A percentile compares a stretch with the other conserved stretches of the same genome.
These are phyloP conservation scores for Nicotiana undulata DNA, from an alignment of 257 asterid genomes.

Conservation along the genomic window DNA sequence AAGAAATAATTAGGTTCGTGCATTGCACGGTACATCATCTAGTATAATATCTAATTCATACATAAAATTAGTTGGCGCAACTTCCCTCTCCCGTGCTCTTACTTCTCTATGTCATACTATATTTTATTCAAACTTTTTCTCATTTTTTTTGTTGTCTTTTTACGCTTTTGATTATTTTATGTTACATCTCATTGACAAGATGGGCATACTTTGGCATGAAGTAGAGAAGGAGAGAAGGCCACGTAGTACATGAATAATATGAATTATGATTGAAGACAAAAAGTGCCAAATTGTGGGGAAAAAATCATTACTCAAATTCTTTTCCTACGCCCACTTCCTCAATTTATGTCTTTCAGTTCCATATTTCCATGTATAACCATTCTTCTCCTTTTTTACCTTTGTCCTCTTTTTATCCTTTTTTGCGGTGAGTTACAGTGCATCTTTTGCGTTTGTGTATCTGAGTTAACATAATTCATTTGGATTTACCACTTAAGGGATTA, in stretches of 20 bases:
- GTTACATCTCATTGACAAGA: neutral
- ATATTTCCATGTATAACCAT: neutral
- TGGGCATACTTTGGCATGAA: neutral
- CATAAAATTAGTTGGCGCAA: no score
- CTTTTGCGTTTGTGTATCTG: neutral
- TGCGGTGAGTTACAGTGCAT: neutral
- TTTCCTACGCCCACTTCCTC: neutral
- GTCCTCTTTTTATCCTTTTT: neutral
- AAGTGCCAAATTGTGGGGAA: neutral
- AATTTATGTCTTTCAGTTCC: neutral
- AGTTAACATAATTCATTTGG: neutral
- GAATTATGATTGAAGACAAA: conserved; percentile 4
- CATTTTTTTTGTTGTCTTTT: neutral
- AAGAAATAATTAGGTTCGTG: no score
- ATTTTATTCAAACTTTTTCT: neutral
- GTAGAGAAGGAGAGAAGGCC: conserved; percentile 29
- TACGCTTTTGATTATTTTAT: neutral
- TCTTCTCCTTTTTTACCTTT: neutral
- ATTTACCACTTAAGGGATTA: neutral
- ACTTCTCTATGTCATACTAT: neutral
- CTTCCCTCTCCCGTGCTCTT: no score
- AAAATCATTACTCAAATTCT: neutral
- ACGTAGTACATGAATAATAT: conserved; percentile 11
- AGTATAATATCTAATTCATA: no score
- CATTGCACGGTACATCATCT: no score